A percentile compares a stretch with the other conserved stretches of the same genome.
Conservation (phyloP, 257 asterid species). For the Mitragyna speciosa region DNA sequence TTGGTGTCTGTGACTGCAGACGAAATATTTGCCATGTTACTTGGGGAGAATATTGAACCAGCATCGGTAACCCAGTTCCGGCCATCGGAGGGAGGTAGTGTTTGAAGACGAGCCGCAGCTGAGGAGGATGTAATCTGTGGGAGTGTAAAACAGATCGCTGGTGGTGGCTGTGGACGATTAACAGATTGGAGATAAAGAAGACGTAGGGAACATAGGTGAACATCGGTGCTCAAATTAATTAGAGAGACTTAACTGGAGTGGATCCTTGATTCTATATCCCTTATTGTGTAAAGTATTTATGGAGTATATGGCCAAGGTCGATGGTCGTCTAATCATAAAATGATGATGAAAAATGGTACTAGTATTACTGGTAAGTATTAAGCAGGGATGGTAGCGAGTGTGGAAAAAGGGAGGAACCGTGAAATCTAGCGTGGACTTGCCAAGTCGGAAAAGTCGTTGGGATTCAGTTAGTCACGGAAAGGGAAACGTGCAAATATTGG, state of each 20-base stretch:
- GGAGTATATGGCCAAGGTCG: too few relatives aligned
- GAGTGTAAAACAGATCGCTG: constrained; percentile 16
- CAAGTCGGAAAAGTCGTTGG: background rate
- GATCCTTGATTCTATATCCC: too few relatives aligned
- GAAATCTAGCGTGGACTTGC: background rate
- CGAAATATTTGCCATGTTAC: constrained; percentile 31
- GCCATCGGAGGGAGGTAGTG: background rate
- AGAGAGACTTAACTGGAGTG: too few relatives aligned
- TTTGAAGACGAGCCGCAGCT: constrained; percentile 42
- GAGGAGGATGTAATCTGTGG: constrained; percentile 47
- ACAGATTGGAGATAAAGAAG: constrained; percentile 14
- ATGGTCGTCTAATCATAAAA: too few relatives aligned
- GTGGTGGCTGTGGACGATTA: constrained; percentile 5
- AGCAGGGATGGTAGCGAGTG: too few relatives aligned
- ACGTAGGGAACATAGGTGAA: constrained; percentile 8
- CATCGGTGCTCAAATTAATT: constrained; percentile 27
- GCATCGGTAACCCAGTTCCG: constrained; percentile 51
- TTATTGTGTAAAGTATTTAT: too few relatives aligned
- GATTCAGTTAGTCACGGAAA: too few relatives aligned
- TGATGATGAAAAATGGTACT: too few relatives aligned
- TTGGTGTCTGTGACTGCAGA: constrained; percentile 5
- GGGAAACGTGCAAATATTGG: too few relatives aligned
- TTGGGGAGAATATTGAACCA: constrained; percentile 27
- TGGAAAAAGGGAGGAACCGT: too few relatives aligned
- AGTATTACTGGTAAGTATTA: too few relatives aligned